Percentiles rank a stretch among this genome's conserved stretches.
Evolutionary conservation across 352 stramenopile genomes (phyloP).

Genomic region (Phytopythium boreale): DNA sequence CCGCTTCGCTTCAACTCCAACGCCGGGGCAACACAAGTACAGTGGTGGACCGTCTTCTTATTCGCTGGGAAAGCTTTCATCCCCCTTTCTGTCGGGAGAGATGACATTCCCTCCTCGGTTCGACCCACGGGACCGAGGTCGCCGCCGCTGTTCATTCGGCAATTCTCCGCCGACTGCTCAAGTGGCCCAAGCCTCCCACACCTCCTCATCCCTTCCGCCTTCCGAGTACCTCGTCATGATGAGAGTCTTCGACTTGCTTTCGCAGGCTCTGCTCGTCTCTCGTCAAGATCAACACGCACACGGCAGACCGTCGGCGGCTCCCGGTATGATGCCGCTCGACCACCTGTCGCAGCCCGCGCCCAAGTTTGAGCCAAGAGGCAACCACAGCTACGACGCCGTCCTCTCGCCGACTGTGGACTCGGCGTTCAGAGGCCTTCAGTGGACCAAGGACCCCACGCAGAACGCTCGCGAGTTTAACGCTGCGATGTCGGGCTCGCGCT

Average conservation of each 20-base stretch:
- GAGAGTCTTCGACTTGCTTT: neutral
- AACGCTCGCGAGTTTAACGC: conserved; percentile 2
- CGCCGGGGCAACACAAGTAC: neutral
- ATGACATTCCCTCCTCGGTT: neutral
- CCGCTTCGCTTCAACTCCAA: neutral
- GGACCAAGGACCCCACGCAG: neutral
- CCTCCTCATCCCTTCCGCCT: neutral
- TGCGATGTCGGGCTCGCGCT: neutral
- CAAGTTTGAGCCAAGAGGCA: conserved; percentile 2
- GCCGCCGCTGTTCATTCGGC: neutral
- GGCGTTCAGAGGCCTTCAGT: neutral
- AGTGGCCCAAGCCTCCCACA: neutral
- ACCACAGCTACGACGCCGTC: conserved; percentile 2
- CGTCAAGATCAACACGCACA: neutral
- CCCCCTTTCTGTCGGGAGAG: neutral
- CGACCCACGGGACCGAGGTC: too few species aligned
- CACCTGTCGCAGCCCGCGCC: conserved; percentile 11
- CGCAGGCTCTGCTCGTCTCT: neutral
- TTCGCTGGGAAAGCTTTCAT: neutral
- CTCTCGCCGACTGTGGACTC: neutral
- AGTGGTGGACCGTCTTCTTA: neutral
- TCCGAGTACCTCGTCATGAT: neutral
- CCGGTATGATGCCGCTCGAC: conserved; percentile 1
- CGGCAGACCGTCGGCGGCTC: neutral
- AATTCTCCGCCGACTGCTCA: neutral